Evolutionary conservation across 257 asterid species (phyloP).

Genomic region (Ajuga chamaepitys): DNA sequence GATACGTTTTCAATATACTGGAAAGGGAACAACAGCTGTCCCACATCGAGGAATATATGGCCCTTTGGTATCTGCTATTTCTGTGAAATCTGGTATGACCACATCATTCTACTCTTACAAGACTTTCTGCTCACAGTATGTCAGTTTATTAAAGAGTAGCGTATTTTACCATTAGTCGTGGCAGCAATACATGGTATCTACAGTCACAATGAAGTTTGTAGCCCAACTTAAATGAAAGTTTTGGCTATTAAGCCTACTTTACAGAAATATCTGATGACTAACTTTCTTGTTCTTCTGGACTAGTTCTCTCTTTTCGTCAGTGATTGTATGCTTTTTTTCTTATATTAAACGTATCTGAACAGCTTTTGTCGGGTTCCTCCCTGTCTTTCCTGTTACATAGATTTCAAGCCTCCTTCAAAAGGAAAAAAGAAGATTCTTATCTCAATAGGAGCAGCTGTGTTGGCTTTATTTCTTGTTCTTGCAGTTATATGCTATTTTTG

Average conservation of each 20-base stretch:
- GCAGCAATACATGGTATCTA: background rate
- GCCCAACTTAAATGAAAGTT: background rate
- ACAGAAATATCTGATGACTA: background rate
- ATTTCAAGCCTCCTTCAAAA: constrained; percentile 37
- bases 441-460: constrained; percentile 24
- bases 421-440: constrained; percentile 33
- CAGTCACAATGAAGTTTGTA: background rate
- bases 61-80: constrained; percentile 56
- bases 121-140: background rate
- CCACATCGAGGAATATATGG: constrained; percentile 48
- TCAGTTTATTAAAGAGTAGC: background rate
- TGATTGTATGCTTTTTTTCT: background rate
- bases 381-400: constrained; percentile 22
- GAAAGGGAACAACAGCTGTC: constrained; percentile 47
- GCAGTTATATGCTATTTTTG: constrained; percentile 20
- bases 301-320: background rate
- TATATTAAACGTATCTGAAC: background rate
- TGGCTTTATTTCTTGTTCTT: constrained; percentile 23
- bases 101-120: background rate
- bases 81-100: constrained; percentile 41
- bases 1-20: constrained; percentile 38
- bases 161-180: background rate
- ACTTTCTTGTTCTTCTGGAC: background rate
- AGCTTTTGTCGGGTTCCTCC: background rate
- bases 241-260: background rate